Conservation (phyloP, 1,284 basidiomycete species). For the Malassezia slooffiae region DNA sequence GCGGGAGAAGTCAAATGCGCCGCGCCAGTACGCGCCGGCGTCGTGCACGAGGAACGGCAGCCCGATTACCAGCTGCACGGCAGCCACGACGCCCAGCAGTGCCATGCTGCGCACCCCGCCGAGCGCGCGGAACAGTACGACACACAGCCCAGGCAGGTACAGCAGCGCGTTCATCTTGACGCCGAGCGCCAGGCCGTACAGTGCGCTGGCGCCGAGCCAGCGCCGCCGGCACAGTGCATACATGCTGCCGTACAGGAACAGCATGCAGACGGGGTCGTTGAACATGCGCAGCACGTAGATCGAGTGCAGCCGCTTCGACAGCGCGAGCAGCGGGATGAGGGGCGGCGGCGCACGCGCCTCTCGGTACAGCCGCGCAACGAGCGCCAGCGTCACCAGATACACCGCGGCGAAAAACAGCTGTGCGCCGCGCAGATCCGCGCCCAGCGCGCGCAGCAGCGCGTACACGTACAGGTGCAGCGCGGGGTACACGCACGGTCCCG, state of each 20-base stretch:
- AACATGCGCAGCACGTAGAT: conserved; percentile 85
- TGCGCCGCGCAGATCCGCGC: conserved; percentile 55
- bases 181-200: conserved; percentile 72
- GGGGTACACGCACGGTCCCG: conserved; percentile 89
- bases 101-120: conserved; percentile 51
- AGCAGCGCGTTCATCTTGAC: conserved; percentile 93
- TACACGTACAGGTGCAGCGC: conserved; percentile 84
- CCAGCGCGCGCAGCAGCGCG: conserved; percentile 59
- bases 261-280: conserved; percentile 81
- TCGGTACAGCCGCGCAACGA: conserved; percentile 28
- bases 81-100: conserved; percentile 9
- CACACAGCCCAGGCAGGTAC: conserved; percentile 67
- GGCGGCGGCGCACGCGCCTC: conserved; percentile 26
- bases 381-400: conserved; percentile 21
- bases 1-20: conserved; percentile 77
- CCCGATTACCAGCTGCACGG: conserved; percentile 57
- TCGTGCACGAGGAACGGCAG: conserved; percentile 61
- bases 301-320: conserved; percentile 88
- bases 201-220: conserved; percentile 57
- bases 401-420: conserved; percentile 27
- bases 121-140: conserved; percentile 54
- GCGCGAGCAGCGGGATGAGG: conserved; percentile 60
- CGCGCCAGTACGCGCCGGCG: conserved; percentile 58
- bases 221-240: conserved; percentile 53
- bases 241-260: conserved; percentile 50